Conservation (phyloP, 352 stramenopile species). For the Phytophthora lateralis region DNA sequence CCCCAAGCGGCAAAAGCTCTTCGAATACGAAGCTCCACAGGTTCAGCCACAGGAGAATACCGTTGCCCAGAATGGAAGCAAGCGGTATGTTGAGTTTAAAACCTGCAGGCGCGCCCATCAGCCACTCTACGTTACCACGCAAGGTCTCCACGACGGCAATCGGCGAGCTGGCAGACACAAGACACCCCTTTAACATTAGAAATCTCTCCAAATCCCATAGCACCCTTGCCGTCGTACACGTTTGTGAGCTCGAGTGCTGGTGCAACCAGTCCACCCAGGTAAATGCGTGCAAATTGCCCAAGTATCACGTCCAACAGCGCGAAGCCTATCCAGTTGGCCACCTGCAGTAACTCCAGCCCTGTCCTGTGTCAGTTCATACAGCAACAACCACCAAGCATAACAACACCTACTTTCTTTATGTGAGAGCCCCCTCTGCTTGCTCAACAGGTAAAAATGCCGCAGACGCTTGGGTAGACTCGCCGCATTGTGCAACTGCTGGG, state of each 20-base stretch:
- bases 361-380: not conserved
- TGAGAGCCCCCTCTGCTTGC: constrained; percentile 24
- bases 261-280: constrained; percentile 12
- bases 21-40: constrained; percentile 71
- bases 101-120: constrained; percentile 76
- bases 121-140: constrained; percentile 67
- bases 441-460: constrained; percentile 30
- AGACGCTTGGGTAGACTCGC: constrained; percentile 33
- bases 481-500: constrained; percentile 36
- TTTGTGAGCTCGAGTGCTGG: constrained; percentile 12
- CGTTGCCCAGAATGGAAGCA: constrained; percentile 86
- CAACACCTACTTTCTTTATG: constrained; percentile 39
- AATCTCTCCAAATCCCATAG: not conserved
- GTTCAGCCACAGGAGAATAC: constrained; percentile 81
- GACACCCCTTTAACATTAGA: not conserved
- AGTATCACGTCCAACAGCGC: constrained; percentile 38
- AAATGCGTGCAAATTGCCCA: constrained; percentile 23
- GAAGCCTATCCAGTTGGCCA: constrained; percentile 44
- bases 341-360: constrained; percentile 37
- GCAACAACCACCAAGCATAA: not conserved
- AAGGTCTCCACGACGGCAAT: constrained; percentile 46
- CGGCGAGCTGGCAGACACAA: constrained; percentile 30
- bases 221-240: constrained; percentile 13
- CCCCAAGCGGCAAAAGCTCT: constrained; percentile 12
- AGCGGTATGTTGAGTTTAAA: constrained; percentile 92